Evolutionary conservation across 495 filamentous ascomycete species (phyloP), one percentile per base, ranked within the genome.

Genomic region (Oidiodendron maius): DNA sequence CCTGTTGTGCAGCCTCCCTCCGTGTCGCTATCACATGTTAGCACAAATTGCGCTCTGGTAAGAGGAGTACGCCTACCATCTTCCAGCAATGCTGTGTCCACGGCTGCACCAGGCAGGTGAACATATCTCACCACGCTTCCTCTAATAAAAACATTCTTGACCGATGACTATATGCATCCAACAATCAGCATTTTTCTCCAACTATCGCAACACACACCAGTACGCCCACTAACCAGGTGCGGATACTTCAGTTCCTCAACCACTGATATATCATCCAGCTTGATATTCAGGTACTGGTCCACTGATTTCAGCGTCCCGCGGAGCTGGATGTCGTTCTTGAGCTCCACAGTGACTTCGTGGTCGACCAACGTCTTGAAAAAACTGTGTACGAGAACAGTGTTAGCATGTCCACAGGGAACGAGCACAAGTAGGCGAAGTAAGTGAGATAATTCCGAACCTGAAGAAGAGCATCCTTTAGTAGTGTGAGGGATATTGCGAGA

Each of bases 311-410:
- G 78, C 17, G 82, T 91, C 50, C 93, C 93, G 50, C 86, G 84
- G 64, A 98, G 95, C 58, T 87, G 86, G 54, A 98, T 91, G 69
- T 98, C 93, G 67, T 98, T 98, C 72, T 98, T 98, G 67, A 98
- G 87, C 71, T 97, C 93, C 66, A 98, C 89, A 32, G 89, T 97
- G 45, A 82, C 79, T 71, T 91, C 83, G 64, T 96, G 88, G 76
- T 96, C 93, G 63, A 96, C 93, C 58, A 97, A 87, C 47, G 93
- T 97, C 69, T 97, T 97, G 83, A 98, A 98, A 79, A 97, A 98
- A 71, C 94, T 96, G 57, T 37, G 24, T 18, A 35, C 18, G n/a
- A 42, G 38, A 30, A 40, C 23, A 16, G 40, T 60, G 22, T 54
- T 46, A 16, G 43, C n/a, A 11, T 30, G 26, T 37, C 13, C 26